Conservation (phyloP, 805 yeast genomes). For the Scheffersomyces coipomensis region DNA sequence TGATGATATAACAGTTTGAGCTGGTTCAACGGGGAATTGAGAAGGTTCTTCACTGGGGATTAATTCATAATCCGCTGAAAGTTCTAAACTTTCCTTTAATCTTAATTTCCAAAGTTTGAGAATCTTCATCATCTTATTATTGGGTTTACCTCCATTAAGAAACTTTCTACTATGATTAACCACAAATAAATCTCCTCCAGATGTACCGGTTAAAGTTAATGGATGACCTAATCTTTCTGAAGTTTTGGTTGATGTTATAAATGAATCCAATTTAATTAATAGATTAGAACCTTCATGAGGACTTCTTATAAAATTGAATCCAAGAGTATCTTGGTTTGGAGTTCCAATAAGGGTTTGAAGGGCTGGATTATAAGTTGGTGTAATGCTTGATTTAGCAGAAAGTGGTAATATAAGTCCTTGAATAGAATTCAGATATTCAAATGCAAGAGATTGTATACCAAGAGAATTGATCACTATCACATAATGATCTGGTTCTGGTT, state of each 20-base stretch:
- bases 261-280: constrained; percentile 29
- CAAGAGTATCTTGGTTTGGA: constrained; percentile 26
- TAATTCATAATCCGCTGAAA: constrained; percentile 27
- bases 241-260: constrained; percentile 24
- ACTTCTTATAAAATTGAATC: constrained; percentile 26
- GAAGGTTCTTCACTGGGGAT: constrained; percentile 28
- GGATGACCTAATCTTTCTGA: constrained; percentile 39
- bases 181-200: constrained; percentile 35
- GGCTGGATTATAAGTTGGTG: constrained; percentile 26
- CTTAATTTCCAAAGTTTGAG: constrained; percentile 30
- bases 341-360: constrained; percentile 25
- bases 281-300: constrained; percentile 34
- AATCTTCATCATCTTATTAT: constrained; percentile 40
- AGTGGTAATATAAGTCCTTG: constrained; percentile 25
- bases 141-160: constrained; percentile 29
- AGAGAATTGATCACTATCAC: constrained; percentile 28
- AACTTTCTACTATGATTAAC: constrained; percentile 38
- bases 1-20: constrained; percentile 47
- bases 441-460: constrained; percentile 22
- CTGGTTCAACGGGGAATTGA: constrained; percentile 41
- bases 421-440: constrained; percentile 22
- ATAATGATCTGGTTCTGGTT: constrained; percentile 16
- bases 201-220: constrained; percentile 28
- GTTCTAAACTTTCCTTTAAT: constrained; percentile 11
- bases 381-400: constrained; percentile 20